Base-by-base conservation (phyloP, 2,329 filamentous ascomycete species). In the Cercospora sojina region DNA sequence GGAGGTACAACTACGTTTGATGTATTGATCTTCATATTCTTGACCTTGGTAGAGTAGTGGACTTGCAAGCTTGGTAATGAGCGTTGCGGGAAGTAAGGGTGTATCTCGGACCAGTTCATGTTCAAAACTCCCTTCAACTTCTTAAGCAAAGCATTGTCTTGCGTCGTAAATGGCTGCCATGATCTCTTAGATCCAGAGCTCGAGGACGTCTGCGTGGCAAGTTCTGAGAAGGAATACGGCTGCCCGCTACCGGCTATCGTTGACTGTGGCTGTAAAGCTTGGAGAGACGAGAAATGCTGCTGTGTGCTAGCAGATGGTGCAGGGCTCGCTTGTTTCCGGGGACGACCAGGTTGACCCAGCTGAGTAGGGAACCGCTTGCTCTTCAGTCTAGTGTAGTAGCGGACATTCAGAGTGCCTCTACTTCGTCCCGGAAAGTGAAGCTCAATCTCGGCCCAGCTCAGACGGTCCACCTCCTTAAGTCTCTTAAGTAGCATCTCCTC, bases 61-160 rank as follows among this genome's bases (percentile, higher is more conserved):
- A 74, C 71, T 47, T 74, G 69, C 2, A 78, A 63, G 25, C 74
- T 72, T 7, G 68, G 72, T 20, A 38, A 55, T 16, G 74, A 73
- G 3, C 81, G 74, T 9, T 70, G 66, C 1, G 76, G 74, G 56
- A 80, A 79, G 29, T 78, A 70, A 6, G 65, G 32, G 0, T 73
- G 72, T 5, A 83, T 80, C 2, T 77, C 68, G 1, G 70, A 58
- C 80, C 80, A 83, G 4, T 66, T 65, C 4, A 75, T 65, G 5
- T 71, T 70, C 35, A 79, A 76, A 0, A 78, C 77, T 58, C 81
- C 80, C 55, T 79, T 82, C 8, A 83, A 59, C 32, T 77, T 78
- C 5, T 80, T 77, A 0, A 83, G 70, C 7, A 79, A 68, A 0
- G 61, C 63, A 43, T 78, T 73, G 43, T 79, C 77, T 35, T 76